phyloP scores from a whole-genome alignment of 192 early-diverging fungal genomes.

The Piromyces sp. region DNA sequence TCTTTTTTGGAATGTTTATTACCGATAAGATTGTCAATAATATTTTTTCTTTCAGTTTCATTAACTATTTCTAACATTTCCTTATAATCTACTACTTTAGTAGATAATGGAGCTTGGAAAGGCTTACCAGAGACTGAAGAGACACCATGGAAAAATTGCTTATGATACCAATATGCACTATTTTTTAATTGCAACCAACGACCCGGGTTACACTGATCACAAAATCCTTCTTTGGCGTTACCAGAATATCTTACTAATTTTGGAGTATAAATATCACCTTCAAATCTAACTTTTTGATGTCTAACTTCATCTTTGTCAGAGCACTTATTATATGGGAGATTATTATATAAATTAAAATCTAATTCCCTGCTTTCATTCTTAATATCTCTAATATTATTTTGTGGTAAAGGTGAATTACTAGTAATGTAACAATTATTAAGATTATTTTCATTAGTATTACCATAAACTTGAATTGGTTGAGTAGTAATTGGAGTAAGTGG shows the following conservation, averaged over 20 bases:
- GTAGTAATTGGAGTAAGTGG: not conserved
- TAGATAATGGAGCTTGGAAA: slow-evolving; percentile 51
- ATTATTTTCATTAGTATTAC: not conserved
- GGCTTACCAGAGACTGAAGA: slow-evolving; percentile 65
- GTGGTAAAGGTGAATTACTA: not conserved
- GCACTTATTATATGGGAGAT: not conserved
- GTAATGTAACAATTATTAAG: not conserved
- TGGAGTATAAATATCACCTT: slow-evolving; percentile 62
- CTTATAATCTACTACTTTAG: slow-evolving; percentile 1
- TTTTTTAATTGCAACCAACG: slow-evolving; percentile 81
- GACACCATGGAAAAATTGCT: slow-evolving; percentile 73
- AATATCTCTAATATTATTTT: not conserved
- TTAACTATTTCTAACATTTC: not conserved
- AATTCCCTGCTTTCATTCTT: not conserved
- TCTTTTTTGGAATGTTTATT: not conserved
- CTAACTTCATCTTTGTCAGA: not conserved
- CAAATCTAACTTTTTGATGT: slow-evolving; percentile 48
- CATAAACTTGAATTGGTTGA: not conserved
- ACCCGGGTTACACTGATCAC: slow-evolving; percentile 61
- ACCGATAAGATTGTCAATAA: slow-evolving; percentile 5
- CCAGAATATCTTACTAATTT: slow-evolving; percentile 63
- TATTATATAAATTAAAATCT: not conserved
- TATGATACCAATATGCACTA: slow-evolving; percentile 78
- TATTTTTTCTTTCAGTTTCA: slow-evolving; percentile 9
- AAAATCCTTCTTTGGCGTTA: slow-evolving; percentile 62